Base-by-base conservation (phyloP, 192 early-diverging fungal species). In the Linnemannia zychae region DNA sequence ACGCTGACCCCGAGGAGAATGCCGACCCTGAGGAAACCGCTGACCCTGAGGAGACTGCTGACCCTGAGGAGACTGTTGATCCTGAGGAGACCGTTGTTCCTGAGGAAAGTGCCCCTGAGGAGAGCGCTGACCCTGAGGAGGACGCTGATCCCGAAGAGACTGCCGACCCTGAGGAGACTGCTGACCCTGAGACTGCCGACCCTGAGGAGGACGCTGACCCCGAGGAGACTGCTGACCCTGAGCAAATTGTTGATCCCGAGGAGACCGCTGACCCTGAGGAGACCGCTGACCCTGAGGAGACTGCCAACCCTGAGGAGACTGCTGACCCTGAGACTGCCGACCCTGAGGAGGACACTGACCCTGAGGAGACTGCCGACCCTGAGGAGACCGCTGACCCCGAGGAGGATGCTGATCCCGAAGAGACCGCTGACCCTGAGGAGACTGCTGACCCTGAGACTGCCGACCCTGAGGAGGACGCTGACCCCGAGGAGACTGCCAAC, bases 71-170 rank as follows among this genome's bases (percentile, higher is more conserved):
- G 12, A 20, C 36, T 0, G 33, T 3, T 16, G 66, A 0, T 67
- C 3, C 63, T 15, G 4, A 36, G 18, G 44, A 73, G 63, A 46
- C n/a, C 7, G 74, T 72, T n/a, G 33, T 46, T 28, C 4, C 16
- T 4, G 49, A 57, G 16, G 71, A 79, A 34, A 71, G 72, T 50
- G 34, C 44, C 7, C 77, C 77, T 28, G 40, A 79, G 22, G 70
- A 74, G 12, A 71, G 67, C 48, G 16, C 3, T 6, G 73, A 65
- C 7, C 24, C 36, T 16, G 36, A 38, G 20, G 57, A 75, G 53
- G 37, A 38, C 2, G 48, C 52, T 24, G 63, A 74, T 11, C n/a
- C 47, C 18, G n/a, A 76, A 33, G 36, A 49, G 28, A 15, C n/a
- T 4, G 31, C 38, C 37, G 33, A 75, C 20, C 33, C 3, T 4